Evolutionary conservation across 352 stramenopile species (phyloP).

Genomic region (Globisporangium spiculum): DNA sequence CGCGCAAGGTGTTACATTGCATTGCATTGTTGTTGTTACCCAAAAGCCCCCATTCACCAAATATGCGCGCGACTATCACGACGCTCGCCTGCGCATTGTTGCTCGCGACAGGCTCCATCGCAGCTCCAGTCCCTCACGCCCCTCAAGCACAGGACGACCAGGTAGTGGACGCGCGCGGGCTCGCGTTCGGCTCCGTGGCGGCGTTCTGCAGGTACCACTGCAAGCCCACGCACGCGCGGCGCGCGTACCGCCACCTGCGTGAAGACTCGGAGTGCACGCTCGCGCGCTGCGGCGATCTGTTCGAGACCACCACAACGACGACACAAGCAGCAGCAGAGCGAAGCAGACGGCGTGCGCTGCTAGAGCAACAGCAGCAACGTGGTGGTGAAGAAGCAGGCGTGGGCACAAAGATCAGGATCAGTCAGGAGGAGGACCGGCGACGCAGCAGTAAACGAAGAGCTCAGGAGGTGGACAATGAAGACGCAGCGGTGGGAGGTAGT

Average conservation of each 20-base stretch:
- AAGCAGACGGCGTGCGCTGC: slow-evolving; percentile 8
- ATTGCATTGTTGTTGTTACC: neutral
- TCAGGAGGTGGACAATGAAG: slow-evolving; percentile 1
- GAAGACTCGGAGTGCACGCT: slow-evolving; percentile 34
- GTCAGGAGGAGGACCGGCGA: neutral
- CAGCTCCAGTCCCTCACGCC: neutral
- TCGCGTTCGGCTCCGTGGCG: slow-evolving; percentile 43
- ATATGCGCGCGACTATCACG: slow-evolving; percentile 3
- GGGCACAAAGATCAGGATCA: neutral
- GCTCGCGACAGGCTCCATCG: neutral
- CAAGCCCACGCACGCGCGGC: slow-evolving; percentile 38
- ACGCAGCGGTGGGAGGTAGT: too few species aligned
- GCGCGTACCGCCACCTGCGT: slow-evolving; percentile 38
- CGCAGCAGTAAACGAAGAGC: slow-evolving; percentile 5
- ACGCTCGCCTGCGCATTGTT: slow-evolving; percentile 2
- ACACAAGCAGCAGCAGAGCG: neutral
- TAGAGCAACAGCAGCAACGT: neutral
- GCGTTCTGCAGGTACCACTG: slow-evolving; percentile 69
- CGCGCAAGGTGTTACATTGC: slow-evolving; percentile 1
- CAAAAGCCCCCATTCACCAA: neutral
- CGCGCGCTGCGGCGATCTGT: slow-evolving; percentile 24
- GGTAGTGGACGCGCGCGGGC: slow-evolving; percentile 29
- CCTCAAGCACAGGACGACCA: neutral
- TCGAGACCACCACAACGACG: neutral
- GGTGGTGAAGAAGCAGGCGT: slow-evolving; percentile 5